Base-by-base conservation (phyloP, 1,284 basidiomycete species). In the Tilletia horrida region DNA sequence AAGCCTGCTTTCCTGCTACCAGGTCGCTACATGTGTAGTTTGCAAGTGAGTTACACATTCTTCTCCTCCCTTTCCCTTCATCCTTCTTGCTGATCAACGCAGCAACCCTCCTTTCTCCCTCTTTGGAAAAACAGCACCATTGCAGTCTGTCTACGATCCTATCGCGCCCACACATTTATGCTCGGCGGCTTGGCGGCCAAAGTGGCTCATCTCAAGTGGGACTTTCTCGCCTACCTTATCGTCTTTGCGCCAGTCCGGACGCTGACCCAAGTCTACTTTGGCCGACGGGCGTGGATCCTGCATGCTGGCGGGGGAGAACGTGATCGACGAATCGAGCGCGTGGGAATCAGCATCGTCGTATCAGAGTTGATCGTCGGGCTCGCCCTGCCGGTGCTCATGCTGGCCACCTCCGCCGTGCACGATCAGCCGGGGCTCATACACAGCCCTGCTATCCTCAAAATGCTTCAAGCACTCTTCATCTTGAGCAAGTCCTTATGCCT, bases 221-320 rank as follows among this genome's bases (percentile, higher is more conserved):
- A 59, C 55, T 59, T 31, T 29, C 18, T 59, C 27, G 55, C 14
- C 13, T 59, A 35, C 55, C 27, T 59, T 16, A 31, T 59, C 55
- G 29, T 29, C 25, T 35, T 59, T 2, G 55, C 55, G 55, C 55
- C 55, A 2, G 55, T 59, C 14, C 55, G 55, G 1, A 35, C 27
- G 27, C 29, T 59, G 11, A 59, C 27, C 6, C 55, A 59, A 29
- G 18, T 59, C 29, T 59, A 59, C 31, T 59, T 59, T 29, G 55
- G 55, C 3, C 27, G 55, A 35, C 35, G 55, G 6, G 55, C 55
- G 3, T 59, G 55, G 55, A 59, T 59, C 27, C 55, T 59, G 16
- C 27, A 59, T 18, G 29, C 27, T 3, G 55, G 27, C 13, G 55
- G 55, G 27, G 27, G 18, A 13, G 35, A 27, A 25, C n/a, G 55